A percentile compares a stretch with the other conserved stretches of the same genome.
These are phyloP conservation scores for Talinum fruticosum DNA, from an alignment of 148 eudicot species.

Conservation along the genomic window DNA sequence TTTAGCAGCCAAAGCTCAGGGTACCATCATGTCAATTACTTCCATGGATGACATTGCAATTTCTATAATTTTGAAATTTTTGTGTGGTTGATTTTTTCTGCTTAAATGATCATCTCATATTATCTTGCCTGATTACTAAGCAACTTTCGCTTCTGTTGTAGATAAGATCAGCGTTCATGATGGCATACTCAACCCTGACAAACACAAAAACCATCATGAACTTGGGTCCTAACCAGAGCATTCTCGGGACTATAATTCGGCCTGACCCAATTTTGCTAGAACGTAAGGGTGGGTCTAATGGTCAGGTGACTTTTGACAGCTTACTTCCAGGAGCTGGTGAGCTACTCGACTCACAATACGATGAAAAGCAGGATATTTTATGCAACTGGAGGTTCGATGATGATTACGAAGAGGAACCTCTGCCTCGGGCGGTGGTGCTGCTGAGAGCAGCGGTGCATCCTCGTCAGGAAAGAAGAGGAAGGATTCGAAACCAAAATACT, in stretches of 20 bases:
- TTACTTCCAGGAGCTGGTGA: conserved; percentile 89
- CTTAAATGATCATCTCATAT: background rate
- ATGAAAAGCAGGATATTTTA: conserved; percentile 53
- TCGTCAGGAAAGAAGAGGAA: conserved; percentile 65
- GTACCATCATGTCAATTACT: too few species aligned
- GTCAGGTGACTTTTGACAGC: conserved; percentile 56
- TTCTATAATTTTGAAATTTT: background rate
- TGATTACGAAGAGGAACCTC: conserved; percentile 57
- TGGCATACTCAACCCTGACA: conserved; percentile 75
- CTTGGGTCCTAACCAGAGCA: conserved; percentile 72
- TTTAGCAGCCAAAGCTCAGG: too few species aligned
- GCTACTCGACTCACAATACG: conserved; percentile 32
- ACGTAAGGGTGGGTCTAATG: conserved; percentile 80
- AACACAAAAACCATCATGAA: conserved; percentile 65
- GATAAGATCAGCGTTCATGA: conserved; percentile 85
- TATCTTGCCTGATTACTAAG: background rate
- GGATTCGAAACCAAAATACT: conserved; percentile 32
- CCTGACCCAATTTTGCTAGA: conserved; percentile 77
- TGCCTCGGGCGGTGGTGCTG: conserved; percentile 60
- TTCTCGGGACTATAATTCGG: conserved; percentile 88
- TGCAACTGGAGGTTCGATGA: conserved; percentile 71
- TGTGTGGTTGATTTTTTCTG: background rate
- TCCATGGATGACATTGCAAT: background rate
- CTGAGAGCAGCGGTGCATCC: conserved; percentile 29
- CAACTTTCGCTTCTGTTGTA: conserved; percentile 19